Base-by-base conservation (phyloP, 2,329 filamentous ascomycete species). In the Aspergillus puulaauensis region DNA sequence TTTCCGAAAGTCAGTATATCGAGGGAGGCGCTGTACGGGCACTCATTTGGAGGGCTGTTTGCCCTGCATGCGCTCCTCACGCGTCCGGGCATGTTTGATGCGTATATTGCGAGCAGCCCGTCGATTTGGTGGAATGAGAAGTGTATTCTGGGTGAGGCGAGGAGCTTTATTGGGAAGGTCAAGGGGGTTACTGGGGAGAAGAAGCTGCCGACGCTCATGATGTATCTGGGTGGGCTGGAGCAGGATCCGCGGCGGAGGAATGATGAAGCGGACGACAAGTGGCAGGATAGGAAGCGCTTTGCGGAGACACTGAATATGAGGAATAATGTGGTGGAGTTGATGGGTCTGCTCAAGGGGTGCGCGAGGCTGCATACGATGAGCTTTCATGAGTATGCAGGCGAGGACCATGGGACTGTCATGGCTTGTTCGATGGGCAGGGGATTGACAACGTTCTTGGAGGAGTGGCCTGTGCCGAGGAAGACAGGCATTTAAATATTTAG, bases 41-140 rank as follows among this genome's bases (percentile, higher is more conserved):
- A 83, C 58, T 83, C 80, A 0, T 81, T 79, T 24, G 80, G 79
- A 1, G 80, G 80, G 0, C 66, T 83, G 3, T 81, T 82, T 43
- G 70, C 74, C 1, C 69, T 83, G 3, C 78, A 81, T 56, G 71
- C 77, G 0, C 68, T 82, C 8, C 77, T 79, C 52, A 77, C 72
- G 0, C 68, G 73, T 1, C 75, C 77, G 0, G 61, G 66, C 1
- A 67, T 75, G 2, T 82, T 82, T 54, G 70, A 81, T 57, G 75
- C 71, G 15, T 80, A 76, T 58, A 71, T 82, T 14, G 74, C 76
- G 3, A 77, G 75, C n/a, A 82, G 79, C 41, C 80, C 79, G 0
- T 77, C 75, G 0, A 75, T 81, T 3, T 81, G 74, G 73, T 83
- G 78, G 76, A 80, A 81, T 63, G 62, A 75, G 19, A 63, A 69